Evolutionary conservation across 2,329 filamentous ascomycete genomes (phyloP).

Genomic region (Dothiorella sarmentorum): DNA sequence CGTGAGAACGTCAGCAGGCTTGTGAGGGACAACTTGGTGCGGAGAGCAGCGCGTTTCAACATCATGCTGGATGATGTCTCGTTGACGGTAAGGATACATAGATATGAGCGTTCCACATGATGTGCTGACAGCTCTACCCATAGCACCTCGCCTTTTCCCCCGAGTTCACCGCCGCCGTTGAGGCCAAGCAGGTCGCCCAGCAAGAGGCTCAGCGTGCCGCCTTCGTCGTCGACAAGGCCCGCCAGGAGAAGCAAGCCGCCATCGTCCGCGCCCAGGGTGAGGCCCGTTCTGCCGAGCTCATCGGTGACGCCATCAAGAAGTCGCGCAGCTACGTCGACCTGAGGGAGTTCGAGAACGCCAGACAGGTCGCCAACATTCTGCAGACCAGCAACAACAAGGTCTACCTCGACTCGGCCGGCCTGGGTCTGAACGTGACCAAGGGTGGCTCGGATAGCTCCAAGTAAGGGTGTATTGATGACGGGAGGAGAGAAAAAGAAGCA

Average conservation of each 20-base stretch:
- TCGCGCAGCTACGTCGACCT: constrained; percentile 94
- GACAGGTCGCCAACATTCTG: constrained; percentile 79
- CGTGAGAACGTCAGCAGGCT: constrained; percentile 92
- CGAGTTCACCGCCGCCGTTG: constrained; percentile 66
- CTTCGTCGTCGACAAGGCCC: constrained; percentile 97
- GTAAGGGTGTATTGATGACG: background rate
- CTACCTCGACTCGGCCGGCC: constrained; percentile 83
- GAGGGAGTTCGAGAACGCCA: constrained; percentile 96
- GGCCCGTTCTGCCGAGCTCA: constrained; percentile 93
- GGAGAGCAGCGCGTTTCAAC: constrained; percentile 91
- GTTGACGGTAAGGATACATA: constrained; percentile 66
- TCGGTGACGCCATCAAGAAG: constrained; percentile 99
- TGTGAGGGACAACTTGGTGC: constrained; percentile 88
- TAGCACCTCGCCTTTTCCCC: constrained; percentile 67
- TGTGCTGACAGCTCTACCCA: constrained; percentile 17
- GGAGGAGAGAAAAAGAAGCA: background rate
- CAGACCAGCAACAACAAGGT: constrained; percentile 92
- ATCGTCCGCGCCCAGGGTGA: constrained; percentile 99
- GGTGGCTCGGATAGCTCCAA: constrained; percentile 32
- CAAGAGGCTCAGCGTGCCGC: constrained; percentile 97
- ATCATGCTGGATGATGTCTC: constrained; percentile 97
- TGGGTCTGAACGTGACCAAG: constrained; percentile 79
- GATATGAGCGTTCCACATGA: constrained; percentile 24
- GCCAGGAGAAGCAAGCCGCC: constrained; percentile 99
- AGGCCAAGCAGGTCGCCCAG: constrained; percentile 67